Conservation (phyloP, 352 stramenopile genomes). For the Phytopythium vexans region DNA sequence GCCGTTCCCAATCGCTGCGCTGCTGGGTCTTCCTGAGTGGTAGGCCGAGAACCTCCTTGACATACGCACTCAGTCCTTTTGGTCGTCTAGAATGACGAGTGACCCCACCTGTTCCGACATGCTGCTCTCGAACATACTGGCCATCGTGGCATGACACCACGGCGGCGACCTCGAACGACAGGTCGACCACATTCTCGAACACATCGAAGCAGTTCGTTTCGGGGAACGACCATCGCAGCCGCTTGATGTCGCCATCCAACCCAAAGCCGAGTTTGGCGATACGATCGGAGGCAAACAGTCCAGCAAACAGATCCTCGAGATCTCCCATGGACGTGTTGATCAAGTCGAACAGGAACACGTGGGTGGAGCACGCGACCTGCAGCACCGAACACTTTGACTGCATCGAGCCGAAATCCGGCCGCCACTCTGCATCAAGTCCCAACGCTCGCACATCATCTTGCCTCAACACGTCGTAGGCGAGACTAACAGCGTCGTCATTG, state of each 20-base stretch:
- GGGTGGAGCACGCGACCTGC: slow-evolving; percentile 59
- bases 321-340: slow-evolving; percentile 48
- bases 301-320: slow-evolving; percentile 61
- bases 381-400: slow-evolving; percentile 69
- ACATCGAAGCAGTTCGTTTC: slow-evolving; percentile 59
- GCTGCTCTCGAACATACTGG: slow-evolving; percentile 10
- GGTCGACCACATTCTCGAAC: slow-evolving; percentile 64
- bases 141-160: slow-evolving; percentile 23
- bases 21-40: slow-evolving; percentile 72
- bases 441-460: slow-evolving; percentile 30
- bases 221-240: slow-evolving; percentile 67
- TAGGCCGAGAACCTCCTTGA: slow-evolving; percentile 46
- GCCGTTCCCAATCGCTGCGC: slow-evolving; percentile 71
- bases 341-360: slow-evolving; percentile 72
- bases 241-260: slow-evolving; percentile 62
- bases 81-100: slow-evolving; percentile 33
- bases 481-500: slow-evolving; percentile 43
- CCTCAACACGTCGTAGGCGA: slow-evolving; percentile 51
- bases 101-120: slow-evolving; percentile 8
- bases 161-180: slow-evolving; percentile 39
- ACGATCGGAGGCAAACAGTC: slow-evolving; percentile 45
- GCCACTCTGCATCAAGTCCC: slow-evolving; percentile 72
- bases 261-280: slow-evolving; percentile 67
- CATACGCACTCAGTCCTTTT: slow-evolving; percentile 51
- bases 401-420: slow-evolving; percentile 36